phyloP scores from a whole-genome alignment of 352 stramenopile genomes.

The Pythium scleroteichum region DNA sequence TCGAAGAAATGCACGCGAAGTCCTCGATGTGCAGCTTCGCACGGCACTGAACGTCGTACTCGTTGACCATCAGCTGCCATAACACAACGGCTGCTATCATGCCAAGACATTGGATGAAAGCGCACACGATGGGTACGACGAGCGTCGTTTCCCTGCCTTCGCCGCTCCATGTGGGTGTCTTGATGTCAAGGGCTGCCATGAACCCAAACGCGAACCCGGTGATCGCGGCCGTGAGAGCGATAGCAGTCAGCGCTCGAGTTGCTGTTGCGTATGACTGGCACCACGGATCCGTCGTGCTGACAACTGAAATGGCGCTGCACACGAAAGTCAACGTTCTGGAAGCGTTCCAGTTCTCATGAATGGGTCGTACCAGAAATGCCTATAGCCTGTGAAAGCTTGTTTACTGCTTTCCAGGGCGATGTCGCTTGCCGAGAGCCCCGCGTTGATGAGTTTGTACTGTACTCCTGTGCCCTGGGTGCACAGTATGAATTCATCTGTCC shows the following conservation, averaged over 20 bases:
- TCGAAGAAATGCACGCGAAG: slow-evolving; percentile 57
- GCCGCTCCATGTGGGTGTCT: slow-evolving; percentile 74
- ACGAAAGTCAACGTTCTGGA: background rate
- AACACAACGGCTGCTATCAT: slow-evolving; percentile 52
- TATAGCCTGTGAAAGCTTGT: slow-evolving; percentile 28
- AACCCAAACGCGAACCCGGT: slow-evolving; percentile 54
- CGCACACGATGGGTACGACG: slow-evolving; percentile 50
- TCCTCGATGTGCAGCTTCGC: slow-evolving; percentile 45
- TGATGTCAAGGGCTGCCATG: slow-evolving; percentile 55
- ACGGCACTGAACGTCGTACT: slow-evolving; percentile 49
- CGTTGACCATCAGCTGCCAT: slow-evolving; percentile 60
- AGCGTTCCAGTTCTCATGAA: background rate
- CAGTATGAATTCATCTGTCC: too few species aligned
- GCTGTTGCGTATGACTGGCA: slow-evolving; percentile 50
- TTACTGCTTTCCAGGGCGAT: slow-evolving; percentile 10
- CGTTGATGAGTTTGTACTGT: slow-evolving; percentile 84
- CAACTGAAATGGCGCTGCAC: slow-evolving; percentile 17
- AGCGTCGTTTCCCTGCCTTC: slow-evolving; percentile 65
- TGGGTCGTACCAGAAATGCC: slow-evolving; percentile 21
- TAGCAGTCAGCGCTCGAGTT: slow-evolving; percentile 47
- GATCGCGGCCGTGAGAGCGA: slow-evolving; percentile 56
- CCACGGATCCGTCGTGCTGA: slow-evolving; percentile 55
- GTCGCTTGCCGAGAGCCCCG: slow-evolving; percentile 37
- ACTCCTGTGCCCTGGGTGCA: slow-evolving; percentile 65
- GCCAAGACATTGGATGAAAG: slow-evolving; percentile 41